Evolutionary conservation across 371 early-diverging fungal species (phyloP), one percentile per base, ranked within the genome.

Genomic region (Gilbertella persicaria): DNA sequence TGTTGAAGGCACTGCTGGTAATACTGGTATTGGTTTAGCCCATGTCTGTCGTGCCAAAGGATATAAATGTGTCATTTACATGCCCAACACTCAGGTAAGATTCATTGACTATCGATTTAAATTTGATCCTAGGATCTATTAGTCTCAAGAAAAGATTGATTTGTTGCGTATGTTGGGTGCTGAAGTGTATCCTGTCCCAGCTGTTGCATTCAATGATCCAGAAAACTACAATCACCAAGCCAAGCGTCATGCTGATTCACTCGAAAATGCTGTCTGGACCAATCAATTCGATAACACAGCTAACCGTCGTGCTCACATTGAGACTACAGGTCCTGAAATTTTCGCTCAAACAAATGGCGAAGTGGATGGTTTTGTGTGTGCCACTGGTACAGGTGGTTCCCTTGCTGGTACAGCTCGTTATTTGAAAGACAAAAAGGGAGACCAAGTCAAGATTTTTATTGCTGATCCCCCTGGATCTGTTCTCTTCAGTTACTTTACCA

Each of bases 401-500:
- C 73, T 97, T 17, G 95, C 92, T 9, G 97, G 97, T 43, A 83
- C 82, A 20, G 80, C 93, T 8, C 74, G 89, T 14, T 95, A 79
- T 64, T 68, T 96, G 50, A 96, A 96, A 72, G 82, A 85, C 1
- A 71, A 78, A 47, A 79, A 79, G 20, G 70, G 75, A 4, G 83
- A 82, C 12, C 60, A 80, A 17, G 81, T 93, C 50, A 89, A 90
- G 79, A 62, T 81, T 50, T 90, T 85, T 57, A 74, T 96, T 43
- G 97, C 97, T 2, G 97, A 97, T 73, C 97, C 97, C 21, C 97
- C 97, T 2, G 97, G 97, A 45, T 91, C 92, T 14, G 92, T 95
- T 10, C 71, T 96, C 50, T 86, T 89, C 65, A 82, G 82, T 55
- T 92, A 89, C 60, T 72, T 94, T 58, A 85, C 84, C 60, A 85